These are phyloP conservation scores for Eucalyptus polyanthemos DNA, from an alignment of 345 rosid genomes.

Conservation along the genomic window DNA sequence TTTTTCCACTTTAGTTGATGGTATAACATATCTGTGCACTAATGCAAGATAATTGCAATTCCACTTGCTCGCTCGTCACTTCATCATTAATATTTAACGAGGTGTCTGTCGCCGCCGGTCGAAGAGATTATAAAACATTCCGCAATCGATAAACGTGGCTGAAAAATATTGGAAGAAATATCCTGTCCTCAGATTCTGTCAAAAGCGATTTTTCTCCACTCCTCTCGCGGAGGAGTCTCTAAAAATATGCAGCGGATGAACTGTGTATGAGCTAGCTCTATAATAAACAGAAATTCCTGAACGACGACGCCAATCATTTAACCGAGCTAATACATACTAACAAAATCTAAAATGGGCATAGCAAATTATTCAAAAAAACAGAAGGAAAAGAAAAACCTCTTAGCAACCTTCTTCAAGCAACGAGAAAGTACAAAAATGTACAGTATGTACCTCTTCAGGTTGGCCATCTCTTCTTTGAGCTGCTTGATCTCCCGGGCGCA, in stretches of 20 bases:
- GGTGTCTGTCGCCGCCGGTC: neutral
- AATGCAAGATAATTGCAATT: neutral
- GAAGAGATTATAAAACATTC: neutral
- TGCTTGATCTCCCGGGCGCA: slow-evolving; percentile 56
- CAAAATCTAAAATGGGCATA: neutral
- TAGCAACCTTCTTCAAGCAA: neutral
- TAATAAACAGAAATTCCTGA: neutral
- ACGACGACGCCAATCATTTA: neutral
- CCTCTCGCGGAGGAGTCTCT: neutral
- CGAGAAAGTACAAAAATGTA: neutral
- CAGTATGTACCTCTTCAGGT: slow-evolving; percentile 28
- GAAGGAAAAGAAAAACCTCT: neutral
- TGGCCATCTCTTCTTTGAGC: slow-evolving; percentile 29
- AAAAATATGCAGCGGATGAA: neutral
- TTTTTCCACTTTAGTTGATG: neutral
- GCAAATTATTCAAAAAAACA: neutral
- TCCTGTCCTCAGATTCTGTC: neutral
- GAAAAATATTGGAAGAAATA: neutral
- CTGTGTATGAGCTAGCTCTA: neutral
- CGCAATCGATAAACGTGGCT: neutral
- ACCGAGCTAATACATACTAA: neutral
- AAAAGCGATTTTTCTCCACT: neutral
- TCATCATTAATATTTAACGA: neutral
- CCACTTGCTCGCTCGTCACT: neutral
- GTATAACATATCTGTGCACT: neutral